A percentile compares a stretch with the other conserved stretches of the same genome.
These are phyloP conservation scores for Globisporangium middletonii DNA, from an alignment of 352 stramenopile genomes.

Conservation along the genomic window DNA sequence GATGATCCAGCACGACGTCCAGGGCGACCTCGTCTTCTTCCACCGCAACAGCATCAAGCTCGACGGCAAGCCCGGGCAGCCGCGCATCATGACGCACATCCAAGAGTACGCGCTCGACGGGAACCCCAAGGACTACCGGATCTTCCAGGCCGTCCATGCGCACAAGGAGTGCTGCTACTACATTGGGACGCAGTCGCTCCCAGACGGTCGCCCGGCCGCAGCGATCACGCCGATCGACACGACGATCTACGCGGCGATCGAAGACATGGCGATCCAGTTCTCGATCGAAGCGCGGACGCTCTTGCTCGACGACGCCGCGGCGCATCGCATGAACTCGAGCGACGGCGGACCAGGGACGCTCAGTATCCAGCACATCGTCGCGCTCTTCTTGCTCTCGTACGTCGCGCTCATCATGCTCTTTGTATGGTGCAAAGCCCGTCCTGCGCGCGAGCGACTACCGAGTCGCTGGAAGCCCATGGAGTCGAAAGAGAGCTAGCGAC, in stretches of 20 bases:
- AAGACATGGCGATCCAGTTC: slow-evolving; percentile 76
- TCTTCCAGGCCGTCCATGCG: slow-evolving; percentile 76
- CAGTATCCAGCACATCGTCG: slow-evolving; percentile 60
- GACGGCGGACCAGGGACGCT: slow-evolving; percentile 26
- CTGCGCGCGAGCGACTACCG: slow-evolving; percentile 62
- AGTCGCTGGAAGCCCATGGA: slow-evolving; percentile 78
- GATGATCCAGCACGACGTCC: slow-evolving; percentile 85
- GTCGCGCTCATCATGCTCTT: slow-evolving; percentile 63
- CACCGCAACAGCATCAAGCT: slow-evolving; percentile 86
- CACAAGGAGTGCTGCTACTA: slow-evolving; percentile 86
- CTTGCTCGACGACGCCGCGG: slow-evolving; percentile 31
- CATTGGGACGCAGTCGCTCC: slow-evolving; percentile 63
- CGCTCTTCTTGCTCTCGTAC: slow-evolving; percentile 57
- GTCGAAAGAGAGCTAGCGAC: slow-evolving; percentile 51
- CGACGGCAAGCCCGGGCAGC: slow-evolving; percentile 56
- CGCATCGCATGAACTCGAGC: slow-evolving; percentile 16
- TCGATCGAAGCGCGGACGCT: slow-evolving; percentile 62
- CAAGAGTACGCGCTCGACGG: slow-evolving; percentile 72
- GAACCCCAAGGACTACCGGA: slow-evolving; percentile 68
- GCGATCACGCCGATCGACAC: slow-evolving; percentile 58
- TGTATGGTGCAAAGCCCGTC: slow-evolving; percentile 72
- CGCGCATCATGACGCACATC: slow-evolving; percentile 76
- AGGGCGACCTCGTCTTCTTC: slow-evolving; percentile 82
- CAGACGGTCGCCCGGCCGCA: slow-evolving; percentile 59
- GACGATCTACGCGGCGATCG: slow-evolving; percentile 74